Conservation (phyloP, 2,329 filamentous ascomycete genomes). For the Aspergillus versicolor region DNA sequence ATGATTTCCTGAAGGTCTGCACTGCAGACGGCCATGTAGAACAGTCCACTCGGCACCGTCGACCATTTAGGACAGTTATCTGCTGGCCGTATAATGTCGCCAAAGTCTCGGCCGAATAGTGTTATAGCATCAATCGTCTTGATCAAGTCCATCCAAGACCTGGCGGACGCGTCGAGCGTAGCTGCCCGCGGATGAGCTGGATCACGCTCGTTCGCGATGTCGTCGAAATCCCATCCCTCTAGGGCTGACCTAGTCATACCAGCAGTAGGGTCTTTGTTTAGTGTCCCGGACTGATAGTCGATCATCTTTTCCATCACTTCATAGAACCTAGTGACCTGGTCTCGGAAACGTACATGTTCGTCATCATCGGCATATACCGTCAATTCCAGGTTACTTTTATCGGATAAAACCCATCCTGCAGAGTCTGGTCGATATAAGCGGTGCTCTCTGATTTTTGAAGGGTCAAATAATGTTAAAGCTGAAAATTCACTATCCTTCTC, state of each 20-base stretch:
- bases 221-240: slow-evolving; percentile 33
- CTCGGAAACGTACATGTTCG: not conserved
- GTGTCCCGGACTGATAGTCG: not conserved
- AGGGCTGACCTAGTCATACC: slow-evolving; percentile 5
- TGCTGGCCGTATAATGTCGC: slow-evolving; percentile 21
- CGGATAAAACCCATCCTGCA: no score
- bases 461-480: not conserved
- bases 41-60: slow-evolving; percentile 24
- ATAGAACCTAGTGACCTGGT: not conserved
- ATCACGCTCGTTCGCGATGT: slow-evolving; percentile 20
- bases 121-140: slow-evolving; percentile 25
- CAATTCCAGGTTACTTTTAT: no score
- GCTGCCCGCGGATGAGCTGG: slow-evolving; percentile 21
- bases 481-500: not conserved
- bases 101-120: slow-evolving; percentile 28
- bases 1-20: slow-evolving; percentile 30
- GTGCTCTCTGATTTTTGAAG: not conserved
- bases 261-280: no score
- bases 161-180: slow-evolving; percentile 6
- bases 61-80: slow-evolving; percentile 23
- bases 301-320: not conserved
- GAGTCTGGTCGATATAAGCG: no score
- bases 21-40: slow-evolving; percentile 29
- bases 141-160: slow-evolving; percentile 32
- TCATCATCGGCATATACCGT: not conserved